Conservation (phyloP, 1,284 basidiomycete species). For the Taiwanofungus camphoratus region DNA sequence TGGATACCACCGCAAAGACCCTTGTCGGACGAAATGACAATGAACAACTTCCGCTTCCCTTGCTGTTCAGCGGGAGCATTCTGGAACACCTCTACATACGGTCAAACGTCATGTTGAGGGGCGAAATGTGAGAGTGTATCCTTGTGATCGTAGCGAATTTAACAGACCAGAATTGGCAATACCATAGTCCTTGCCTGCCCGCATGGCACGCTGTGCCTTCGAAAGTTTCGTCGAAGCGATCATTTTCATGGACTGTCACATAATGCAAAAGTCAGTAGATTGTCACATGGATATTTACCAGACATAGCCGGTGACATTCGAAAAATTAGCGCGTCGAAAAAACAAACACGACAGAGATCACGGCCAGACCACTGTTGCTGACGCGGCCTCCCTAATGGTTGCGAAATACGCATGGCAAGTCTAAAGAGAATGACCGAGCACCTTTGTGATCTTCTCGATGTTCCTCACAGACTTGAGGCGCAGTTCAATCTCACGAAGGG, state of each 20-base stretch:
- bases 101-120: too few relatives aligned
- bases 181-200: conserved; percentile 91
- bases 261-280: too few relatives aligned
- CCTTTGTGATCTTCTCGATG: conserved; percentile 99
- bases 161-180: conserved; percentile 87
- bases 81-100: conserved; percentile 85
- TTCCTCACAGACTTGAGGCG: conserved; percentile 96
- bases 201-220: conserved; percentile 95
- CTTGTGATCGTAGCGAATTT: conserved; percentile 4
- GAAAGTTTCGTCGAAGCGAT: conserved; percentile 97
- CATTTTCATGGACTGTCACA: conserved; percentile 99
- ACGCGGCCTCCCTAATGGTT: not conserved
- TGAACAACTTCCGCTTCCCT: conserved; percentile 75
- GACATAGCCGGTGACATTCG: too few relatives aligned
- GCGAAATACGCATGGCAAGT: not conserved
- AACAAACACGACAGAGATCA: too few relatives aligned
- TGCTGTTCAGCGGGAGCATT: conserved; percentile 61
- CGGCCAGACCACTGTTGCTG: not conserved
- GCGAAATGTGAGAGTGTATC: too few relatives aligned
- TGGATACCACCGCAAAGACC: conserved; percentile 99
- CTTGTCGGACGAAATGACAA: conserved; percentile 97
- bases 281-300: too few relatives aligned
- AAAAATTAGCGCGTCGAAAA: too few relatives aligned
- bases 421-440: conserved; percentile 35
- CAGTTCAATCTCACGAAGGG: conserved; percentile 94